Conservation (phyloP, 2,329 filamentous ascomycete species). For the Trichoderma sp. region DNA sequence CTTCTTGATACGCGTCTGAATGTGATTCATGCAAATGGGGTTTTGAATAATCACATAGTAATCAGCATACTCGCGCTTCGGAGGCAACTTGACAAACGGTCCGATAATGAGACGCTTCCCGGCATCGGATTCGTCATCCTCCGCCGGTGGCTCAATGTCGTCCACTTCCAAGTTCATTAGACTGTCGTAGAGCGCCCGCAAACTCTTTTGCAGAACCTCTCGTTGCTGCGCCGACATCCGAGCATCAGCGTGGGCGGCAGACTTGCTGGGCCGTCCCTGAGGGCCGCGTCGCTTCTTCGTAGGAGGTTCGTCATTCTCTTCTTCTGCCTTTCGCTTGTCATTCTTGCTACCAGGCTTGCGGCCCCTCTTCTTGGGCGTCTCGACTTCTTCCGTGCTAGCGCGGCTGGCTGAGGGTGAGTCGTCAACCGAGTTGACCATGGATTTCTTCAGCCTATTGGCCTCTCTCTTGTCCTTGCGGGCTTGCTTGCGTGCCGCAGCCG, state of each 20-base stretch:
- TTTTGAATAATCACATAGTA: conserved; percentile 92
- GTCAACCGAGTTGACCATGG: conserved; percentile 41
- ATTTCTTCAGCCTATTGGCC: conserved; percentile 69
- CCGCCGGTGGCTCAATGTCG: conserved; percentile 56
- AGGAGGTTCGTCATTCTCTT: conserved; percentile 73
- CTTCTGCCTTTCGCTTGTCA: conserved; percentile 86
- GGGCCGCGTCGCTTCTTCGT: conserved; percentile 75
- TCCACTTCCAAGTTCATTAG: conserved; percentile 84
- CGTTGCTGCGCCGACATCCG: conserved; percentile 68
- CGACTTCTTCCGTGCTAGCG: conserved; percentile 77
- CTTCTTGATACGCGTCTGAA: conserved; percentile 92
- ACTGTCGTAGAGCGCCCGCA: conserved; percentile 73
- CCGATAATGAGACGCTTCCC: conserved; percentile 81
- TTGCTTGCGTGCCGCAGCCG: conserved; percentile 85
- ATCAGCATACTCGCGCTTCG: conserved; percentile 85
- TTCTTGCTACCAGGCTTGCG: conserved; percentile 71
- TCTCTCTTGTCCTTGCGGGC: conserved; percentile 79
- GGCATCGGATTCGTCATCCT: conserved; percentile 56
- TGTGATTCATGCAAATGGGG: conserved; percentile 95
- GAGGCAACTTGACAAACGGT: conserved; percentile 87
- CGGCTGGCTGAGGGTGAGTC: conserved; percentile 76
- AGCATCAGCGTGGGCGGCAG: conserved; percentile 33
- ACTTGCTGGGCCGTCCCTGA: conserved; percentile 65
- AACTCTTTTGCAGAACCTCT: conserved; percentile 71
- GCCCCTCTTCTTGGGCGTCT: conserved; percentile 76